Percentiles rank a stretch among this genome's conserved stretches.
phyloP scores from a whole-genome alignment of 306 rosid species.

The Inga leiocalycina region DNA sequence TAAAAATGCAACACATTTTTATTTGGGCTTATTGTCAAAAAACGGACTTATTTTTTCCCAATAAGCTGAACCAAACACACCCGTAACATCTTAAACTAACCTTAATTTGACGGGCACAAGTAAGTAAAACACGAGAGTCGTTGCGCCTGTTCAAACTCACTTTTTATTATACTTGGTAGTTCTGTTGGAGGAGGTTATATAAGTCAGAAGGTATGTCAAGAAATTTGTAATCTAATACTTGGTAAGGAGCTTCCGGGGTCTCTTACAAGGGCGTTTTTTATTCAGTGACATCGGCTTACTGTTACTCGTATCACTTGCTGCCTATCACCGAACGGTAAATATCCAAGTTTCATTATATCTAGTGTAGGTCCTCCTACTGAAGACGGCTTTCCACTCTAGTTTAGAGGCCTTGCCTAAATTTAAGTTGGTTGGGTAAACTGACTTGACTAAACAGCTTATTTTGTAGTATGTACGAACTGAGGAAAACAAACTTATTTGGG shows the following conservation, averaged over 20 bases:
- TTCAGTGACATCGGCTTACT: neutral
- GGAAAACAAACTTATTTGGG: neutral
- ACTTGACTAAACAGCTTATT: neutral
- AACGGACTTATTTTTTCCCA: no score
- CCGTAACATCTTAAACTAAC: neutral
- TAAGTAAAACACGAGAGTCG: neutral
- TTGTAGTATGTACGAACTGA: neutral
- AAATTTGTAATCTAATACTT: neutral
- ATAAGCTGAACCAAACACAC: no score
- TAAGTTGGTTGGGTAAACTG: neutral
- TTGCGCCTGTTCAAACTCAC: neutral
- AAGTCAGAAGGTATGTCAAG: neutral
- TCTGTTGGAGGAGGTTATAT: neutral
- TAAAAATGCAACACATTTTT: no score
- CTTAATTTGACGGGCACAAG: neutral
- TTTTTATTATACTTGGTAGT: neutral
- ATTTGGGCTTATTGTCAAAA: no score
- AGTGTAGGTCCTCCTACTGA: neutral
- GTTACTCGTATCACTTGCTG: neutral
- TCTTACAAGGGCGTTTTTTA: neutral
- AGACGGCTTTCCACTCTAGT: neutral
- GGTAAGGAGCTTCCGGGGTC: neutral
- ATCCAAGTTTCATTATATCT: neutral
- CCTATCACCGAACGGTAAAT: neutral
- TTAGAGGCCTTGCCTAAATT: neutral